Evolutionary conservation across 2,329 filamentous ascomycete species (phyloP).

Genomic region (Apiospora rasikravindrae): DNA sequence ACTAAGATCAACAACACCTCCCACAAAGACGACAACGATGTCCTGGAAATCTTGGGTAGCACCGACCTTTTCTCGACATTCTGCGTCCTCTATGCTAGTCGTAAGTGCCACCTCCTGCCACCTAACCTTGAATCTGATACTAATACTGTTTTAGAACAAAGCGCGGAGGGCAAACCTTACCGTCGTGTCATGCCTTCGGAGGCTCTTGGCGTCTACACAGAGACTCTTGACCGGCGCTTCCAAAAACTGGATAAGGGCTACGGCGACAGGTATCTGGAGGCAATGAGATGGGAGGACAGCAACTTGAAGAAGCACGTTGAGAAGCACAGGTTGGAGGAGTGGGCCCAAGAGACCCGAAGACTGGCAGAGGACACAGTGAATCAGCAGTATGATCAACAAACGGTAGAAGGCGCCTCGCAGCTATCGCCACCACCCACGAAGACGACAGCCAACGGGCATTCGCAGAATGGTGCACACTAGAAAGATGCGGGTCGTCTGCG

Average conservation of each 20-base stretch:
- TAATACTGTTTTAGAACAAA: conserved; percentile 41
- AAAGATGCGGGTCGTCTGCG: conserved; percentile 2
- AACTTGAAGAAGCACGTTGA: conserved; percentile 68
- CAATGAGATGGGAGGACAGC: conserved; percentile 75
- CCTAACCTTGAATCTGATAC: conserved; percentile 19
- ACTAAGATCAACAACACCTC: conserved; percentile 76
- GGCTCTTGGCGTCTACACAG: conserved; percentile 63
- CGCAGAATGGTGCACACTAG: conserved; percentile 19
- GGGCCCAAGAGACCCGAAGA: conserved; percentile 40
- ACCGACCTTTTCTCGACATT: conserved; percentile 75
- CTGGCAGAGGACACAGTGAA: conserved; percentile 29
- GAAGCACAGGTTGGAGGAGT: conserved; percentile 71
- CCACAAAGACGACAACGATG: conserved; percentile 72
- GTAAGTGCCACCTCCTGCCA: conserved; percentile 56
- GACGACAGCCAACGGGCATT: neutral
- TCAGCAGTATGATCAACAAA: conserved; percentile 34
- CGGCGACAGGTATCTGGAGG: conserved; percentile 69
- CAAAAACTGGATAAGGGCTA: conserved; percentile 65
- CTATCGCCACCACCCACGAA: conserved; percentile 23
- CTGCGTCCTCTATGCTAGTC: conserved; percentile 64
- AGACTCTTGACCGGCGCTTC: conserved; percentile 66
- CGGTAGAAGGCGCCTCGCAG: conserved; percentile 29
- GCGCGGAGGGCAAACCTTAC: conserved; percentile 49
- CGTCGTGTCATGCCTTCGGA: conserved; percentile 57
- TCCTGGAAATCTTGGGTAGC: conserved; percentile 63